Evolutionary conservation across 768 basidiomycete genomes (phyloP).

Genomic region (Leccinum subgranulosum): DNA sequence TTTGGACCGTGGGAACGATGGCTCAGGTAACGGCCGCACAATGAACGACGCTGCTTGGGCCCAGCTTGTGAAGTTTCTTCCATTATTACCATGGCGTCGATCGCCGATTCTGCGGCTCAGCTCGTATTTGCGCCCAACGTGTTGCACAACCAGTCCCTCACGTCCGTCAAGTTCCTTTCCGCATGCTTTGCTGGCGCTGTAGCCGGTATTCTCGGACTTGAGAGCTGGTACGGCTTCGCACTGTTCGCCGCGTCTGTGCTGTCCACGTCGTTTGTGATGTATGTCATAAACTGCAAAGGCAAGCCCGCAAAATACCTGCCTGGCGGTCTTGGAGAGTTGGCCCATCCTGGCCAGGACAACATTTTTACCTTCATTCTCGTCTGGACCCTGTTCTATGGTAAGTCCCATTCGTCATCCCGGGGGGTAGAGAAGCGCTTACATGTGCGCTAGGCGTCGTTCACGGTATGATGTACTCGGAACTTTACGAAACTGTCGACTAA

Average conservation of each 20-base stretch:
- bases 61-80: not conserved
- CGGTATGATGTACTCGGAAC: conserved; percentile 30
- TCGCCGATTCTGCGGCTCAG: conserved; percentile 50
- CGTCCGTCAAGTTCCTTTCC: conserved; percentile 74
- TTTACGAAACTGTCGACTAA: conserved; percentile 7
- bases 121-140: conserved; percentile 68
- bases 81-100: conserved; percentile 40
- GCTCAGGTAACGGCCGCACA: not conserved
- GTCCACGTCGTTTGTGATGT: conserved; percentile 63
- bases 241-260: conserved; percentile 70
- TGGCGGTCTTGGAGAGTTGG: conserved; percentile 62
- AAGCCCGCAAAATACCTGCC: conserved; percentile 59
- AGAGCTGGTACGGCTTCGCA: conserved; percentile 80
- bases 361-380: conserved; percentile 86
- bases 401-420: conserved; percentile 25
- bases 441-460: conserved; percentile 42
- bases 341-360: conserved; percentile 88
- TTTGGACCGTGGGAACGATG: conserved; percentile 13
- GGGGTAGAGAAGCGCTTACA: not conserved
- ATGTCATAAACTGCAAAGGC: conserved; percentile 68
- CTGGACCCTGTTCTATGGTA: conserved; percentile 94
- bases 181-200: conserved; percentile 84
- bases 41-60: not conserved
- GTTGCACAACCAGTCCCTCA: conserved; percentile 55
- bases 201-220: conserved; percentile 85